Evolutionary conservation across 371 early-diverging fungal species (phyloP).

Genomic region (Mucor mucedo): DNA sequence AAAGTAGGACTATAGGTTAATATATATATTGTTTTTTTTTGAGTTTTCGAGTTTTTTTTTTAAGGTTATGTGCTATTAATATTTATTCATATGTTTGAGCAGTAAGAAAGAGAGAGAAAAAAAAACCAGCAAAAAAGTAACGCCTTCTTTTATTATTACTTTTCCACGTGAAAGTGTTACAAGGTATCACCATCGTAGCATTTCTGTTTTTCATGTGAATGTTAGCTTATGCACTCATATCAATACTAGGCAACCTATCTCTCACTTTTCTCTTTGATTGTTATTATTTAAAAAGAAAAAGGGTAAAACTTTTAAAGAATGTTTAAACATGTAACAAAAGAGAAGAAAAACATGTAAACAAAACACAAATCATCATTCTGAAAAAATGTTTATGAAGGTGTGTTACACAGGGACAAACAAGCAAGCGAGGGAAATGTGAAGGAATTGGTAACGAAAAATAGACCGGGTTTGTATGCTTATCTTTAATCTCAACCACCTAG

Average conservation of each 20-base stretch:
- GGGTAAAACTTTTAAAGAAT: neutral
- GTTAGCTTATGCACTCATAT: neutral
- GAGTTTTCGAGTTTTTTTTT: too few species aligned
- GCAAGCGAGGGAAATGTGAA: too few species aligned
- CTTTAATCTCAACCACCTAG: neutral
- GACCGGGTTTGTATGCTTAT: neutral
- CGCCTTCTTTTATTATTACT: neutral
- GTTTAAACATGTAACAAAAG: neutral
- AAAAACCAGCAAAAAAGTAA: constrained; percentile 3
- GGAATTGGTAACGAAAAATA: constrained; percentile 1
- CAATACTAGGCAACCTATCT: too few species aligned
- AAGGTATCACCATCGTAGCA: constrained; percentile 12
- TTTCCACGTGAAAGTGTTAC: constrained; percentile 22
- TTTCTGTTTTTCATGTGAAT: constrained; percentile 18
- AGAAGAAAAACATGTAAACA: neutral
- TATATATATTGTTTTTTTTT: neutral
- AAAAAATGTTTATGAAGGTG: too few species aligned
- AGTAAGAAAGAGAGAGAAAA: neutral
- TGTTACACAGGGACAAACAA: too few species aligned
- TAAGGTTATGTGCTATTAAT: constrained; percentile 1
- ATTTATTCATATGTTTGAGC: neutral
- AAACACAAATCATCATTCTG: neutral
- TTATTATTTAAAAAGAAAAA: too few species aligned
- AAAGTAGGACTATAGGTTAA: neutral
- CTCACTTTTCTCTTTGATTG: too few species aligned